Percentiles rank a stretch among this genome's conserved stretches.
Evolutionary conservation across 306 rosid species (phyloP).

Genomic region (Cicer arietinum): DNA sequence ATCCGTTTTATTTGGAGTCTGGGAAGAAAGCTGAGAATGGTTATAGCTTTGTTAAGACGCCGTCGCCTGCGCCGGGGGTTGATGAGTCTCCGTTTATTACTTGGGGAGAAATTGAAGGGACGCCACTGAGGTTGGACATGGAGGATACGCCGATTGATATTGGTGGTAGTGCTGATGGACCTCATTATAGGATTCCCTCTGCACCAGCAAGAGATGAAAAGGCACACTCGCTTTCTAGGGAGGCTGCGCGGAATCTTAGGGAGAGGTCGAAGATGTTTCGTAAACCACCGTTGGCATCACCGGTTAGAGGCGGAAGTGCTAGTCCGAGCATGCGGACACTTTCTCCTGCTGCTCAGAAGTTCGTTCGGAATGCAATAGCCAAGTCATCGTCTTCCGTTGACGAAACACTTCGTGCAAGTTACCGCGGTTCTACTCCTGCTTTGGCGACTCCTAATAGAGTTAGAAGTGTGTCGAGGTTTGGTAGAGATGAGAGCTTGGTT

Average conservation of each 20-base stretch:
- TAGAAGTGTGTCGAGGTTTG: constrained; percentile 81
- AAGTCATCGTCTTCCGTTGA: constrained; percentile 80
- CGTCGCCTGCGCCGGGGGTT: constrained; percentile 93
- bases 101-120: constrained; percentile 98
- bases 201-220: constrained; percentile 82
- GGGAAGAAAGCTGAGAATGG: constrained; percentile 85
- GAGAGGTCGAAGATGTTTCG: constrained; percentile 84
- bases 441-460: constrained; percentile 78
- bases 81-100: constrained; percentile 92
- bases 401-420: constrained; percentile 95
- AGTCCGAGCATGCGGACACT: constrained; percentile 84
- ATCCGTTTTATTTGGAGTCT: constrained; percentile 79
- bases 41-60: constrained; percentile 83
- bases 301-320: constrained; percentile 85
- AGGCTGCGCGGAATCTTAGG: constrained; percentile 82
- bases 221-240: constrained; percentile 93
- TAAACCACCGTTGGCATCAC: constrained; percentile 92
- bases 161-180: constrained; percentile 87
- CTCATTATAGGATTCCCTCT: constrained; percentile 81
- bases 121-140: constrained; percentile 85
- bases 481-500: constrained; percentile 63
- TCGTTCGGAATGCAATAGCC: constrained; percentile 86
- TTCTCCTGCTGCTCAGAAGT: constrained; percentile 97
- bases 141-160: constrained; percentile 90
- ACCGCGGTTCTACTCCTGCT: constrained; percentile 85